Base-by-base conservation (phyloP, 352 stramenopile genomes). In the Phytophthora gonapodyides region DNA sequence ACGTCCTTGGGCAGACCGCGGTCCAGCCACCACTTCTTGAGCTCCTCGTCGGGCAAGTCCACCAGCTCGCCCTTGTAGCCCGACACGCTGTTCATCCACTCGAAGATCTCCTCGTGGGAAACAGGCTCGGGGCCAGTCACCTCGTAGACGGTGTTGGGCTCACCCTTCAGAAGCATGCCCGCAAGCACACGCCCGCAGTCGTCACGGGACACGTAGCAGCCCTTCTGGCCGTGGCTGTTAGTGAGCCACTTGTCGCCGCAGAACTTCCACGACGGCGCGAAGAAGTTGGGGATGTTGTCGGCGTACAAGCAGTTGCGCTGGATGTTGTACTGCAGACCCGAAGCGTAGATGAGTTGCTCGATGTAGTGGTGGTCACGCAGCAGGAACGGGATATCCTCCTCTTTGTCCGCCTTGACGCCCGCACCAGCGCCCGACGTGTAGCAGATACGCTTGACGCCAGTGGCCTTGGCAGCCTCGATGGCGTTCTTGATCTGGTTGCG, bases 251-350 rank as follows among this genome's bases (percentile, higher is more conserved):
- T 61, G 43, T 67, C 57, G 11, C 50, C 63, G 21, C 57, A 67
- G 57, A 71, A 71, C 37, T 62, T 61, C 63, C 63, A 71, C 16
- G 63, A 71, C 16, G 48, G 63, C 47, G 63, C 63, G 21, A 71
- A 71, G 42, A 54, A 67, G 27, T 52, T 71, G 1, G 57, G 57
- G 33, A 71, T 71, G 38, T 67, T 71, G 44, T 71, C 63, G 2
- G 57, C 35, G 49, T 71, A 71, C 43, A 71, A 17, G 13, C 50
- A 71, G 24, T 71, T 71, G 42, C 63, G 57, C 21, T 71, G 63
- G 38, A 71, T 71, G 38, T 67, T 71, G 50, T 67, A 71, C 43
- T 71, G 49, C 36, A 71, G 37, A 10, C 63, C 63, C 2, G 57
- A 67, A 9, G 41, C 50, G 43, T 67, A 67, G 11, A 67, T 41